Evolutionary conservation across 306 rosid genomes (phyloP), one percentile per base, ranked within the genome.

Genomic region (Trifolium dubium): DNA sequence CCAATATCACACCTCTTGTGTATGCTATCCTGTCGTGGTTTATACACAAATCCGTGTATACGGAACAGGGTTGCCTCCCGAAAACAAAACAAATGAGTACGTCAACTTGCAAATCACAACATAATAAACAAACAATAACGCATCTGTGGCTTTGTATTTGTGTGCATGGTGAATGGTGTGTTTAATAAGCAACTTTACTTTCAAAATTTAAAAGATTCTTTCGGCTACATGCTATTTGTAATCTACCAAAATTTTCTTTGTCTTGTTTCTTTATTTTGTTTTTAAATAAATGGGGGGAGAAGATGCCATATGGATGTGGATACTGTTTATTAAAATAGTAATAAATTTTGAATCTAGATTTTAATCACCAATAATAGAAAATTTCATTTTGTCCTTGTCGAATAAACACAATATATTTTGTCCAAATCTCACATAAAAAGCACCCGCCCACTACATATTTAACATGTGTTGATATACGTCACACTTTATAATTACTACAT

Each of bases 201-300:
- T 59, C 65, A 59, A 60, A 60, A 2, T 60, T 60, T 30, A 7
- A 12, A 59, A 31, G 41, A 60, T 31, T 60, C 41, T 60, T 59
- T 59, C 19, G 19, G 17, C 64, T 59, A 2, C 64, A 5, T 60
- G 41, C 41, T 28, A 6, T 60, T 60, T 60, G 65, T 60, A 59
- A 59, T 29, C 64, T 59, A 60, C 19, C 18, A 5, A 60, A 23
- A 0, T 30, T 10, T 60, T 29, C 1, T 8, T 58, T 58, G 15
- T 58, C 15, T 58, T 58, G 37, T 58, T 56, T 10, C 15, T 29
- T 23, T 56, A 11, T 23, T 28, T 11, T 30, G 3, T 31, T 56
- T 56, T 28, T 23, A 56, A 56, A 56, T 56, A 56, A 30, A 59
- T 9, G 10, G 9, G 40, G 13, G 6, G 4, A 34, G 6, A 23